A percentile compares a stretch with the other conserved stretches of the same genome.
phyloP scores from a whole-genome alignment of 768 basidiomycete genomes.

The Trametes villosa region DNA sequence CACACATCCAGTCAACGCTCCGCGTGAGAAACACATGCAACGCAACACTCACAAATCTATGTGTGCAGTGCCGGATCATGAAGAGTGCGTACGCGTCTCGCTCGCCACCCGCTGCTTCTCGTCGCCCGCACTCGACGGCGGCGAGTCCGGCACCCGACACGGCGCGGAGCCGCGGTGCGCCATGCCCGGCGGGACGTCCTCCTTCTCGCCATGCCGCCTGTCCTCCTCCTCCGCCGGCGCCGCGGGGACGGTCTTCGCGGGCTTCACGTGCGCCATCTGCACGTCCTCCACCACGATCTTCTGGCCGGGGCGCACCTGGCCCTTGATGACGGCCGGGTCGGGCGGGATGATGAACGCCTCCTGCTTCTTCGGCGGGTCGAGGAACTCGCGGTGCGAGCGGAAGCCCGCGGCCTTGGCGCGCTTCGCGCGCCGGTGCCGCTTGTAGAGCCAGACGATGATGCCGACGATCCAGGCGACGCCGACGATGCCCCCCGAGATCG shows the following conservation, averaged over 20 bases:
- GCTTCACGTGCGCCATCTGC: slow-evolving; percentile 16
- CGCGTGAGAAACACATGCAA: neutral
- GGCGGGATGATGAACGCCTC: slow-evolving; percentile 57
- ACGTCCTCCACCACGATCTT: slow-evolving; percentile 24
- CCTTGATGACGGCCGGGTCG: slow-evolving; percentile 67
- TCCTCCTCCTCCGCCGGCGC: slow-evolving; percentile 12
- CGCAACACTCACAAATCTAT: neutral
- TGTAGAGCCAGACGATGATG: slow-evolving; percentile 59
- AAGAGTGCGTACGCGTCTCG: neutral
- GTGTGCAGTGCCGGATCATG: neutral
- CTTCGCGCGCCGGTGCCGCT: slow-evolving; percentile 52
- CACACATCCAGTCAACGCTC: neutral
- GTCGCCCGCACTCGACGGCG: neutral
- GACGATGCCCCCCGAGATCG: slow-evolving; percentile 57
- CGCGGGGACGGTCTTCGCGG: slow-evolving; percentile 13
- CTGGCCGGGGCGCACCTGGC: slow-evolving; percentile 49
- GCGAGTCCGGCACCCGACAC: neutral
- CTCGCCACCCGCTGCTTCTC: neutral
- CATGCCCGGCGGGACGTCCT: slow-evolving; percentile 20
- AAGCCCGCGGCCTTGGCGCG: slow-evolving; percentile 52
- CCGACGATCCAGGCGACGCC: slow-evolving; percentile 57
- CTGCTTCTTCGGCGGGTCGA: slow-evolving; percentile 37
- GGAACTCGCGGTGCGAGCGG: slow-evolving; percentile 44
- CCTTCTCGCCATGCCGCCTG: slow-evolving; percentile 18
- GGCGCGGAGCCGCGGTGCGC: slow-evolving; percentile 18